Conservation (phyloP, 805 yeast genomes). For the Hagleromyces aurorensis region DNA sequence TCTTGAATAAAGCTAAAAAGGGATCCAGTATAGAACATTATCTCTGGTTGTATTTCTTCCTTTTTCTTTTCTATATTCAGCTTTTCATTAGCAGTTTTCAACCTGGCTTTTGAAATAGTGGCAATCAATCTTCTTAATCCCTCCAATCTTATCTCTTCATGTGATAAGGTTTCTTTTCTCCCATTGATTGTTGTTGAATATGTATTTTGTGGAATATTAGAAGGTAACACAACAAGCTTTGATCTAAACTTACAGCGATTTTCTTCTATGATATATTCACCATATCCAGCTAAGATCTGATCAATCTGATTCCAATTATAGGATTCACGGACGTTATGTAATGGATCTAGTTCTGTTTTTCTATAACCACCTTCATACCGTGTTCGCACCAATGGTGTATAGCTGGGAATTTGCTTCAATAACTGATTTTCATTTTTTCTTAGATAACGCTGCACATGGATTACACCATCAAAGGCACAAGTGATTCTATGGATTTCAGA, state of each 20-base stretch:
- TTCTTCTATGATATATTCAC: constrained; percentile 52
- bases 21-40: constrained; percentile 81
- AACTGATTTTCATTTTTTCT: constrained; percentile 32
- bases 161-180: constrained; percentile 53
- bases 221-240: constrained; percentile 79
- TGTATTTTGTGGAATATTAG: constrained; percentile 53
- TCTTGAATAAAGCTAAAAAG: constrained; percentile 56
- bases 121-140: constrained; percentile 68
- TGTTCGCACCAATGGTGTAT: constrained; percentile 60
- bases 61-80: constrained; percentile 27
- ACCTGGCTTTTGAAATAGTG: constrained; percentile 50
- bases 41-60: constrained; percentile 60
- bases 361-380: constrained; percentile 65
- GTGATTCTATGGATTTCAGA: constrained; percentile 81
- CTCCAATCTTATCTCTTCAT: constrained; percentile 89
- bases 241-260: constrained; percentile 52
- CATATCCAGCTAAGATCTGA: constrained; percentile 86
- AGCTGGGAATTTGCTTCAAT: constrained; percentile 31
- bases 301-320: constrained; percentile 90
- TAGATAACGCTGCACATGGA: constrained; percentile 71
- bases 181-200: constrained; percentile 34
- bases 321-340: constrained; percentile 42
- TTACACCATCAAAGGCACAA: constrained; percentile 60
- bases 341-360: constrained; percentile 47
- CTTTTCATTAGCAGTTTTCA: constrained; percentile 37